These are phyloP conservation scores for Besnoitia besnoiti DNA, from an alignment of 169 alveolate genomes.

Conservation along the genomic window DNA sequence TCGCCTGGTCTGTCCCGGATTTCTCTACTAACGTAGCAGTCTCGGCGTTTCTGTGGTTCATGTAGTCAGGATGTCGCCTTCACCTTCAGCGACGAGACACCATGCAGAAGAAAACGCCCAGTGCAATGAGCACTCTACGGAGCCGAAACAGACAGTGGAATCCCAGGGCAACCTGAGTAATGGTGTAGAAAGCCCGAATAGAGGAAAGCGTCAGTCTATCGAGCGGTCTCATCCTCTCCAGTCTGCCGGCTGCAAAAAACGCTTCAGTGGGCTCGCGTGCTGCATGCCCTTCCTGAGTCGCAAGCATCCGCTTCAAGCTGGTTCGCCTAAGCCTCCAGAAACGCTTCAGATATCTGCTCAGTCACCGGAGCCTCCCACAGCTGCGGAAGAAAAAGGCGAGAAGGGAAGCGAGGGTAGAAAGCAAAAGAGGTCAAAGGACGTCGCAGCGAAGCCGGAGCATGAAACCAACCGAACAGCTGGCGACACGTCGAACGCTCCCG, in stretches of 20 bases:
- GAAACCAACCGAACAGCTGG: neutral
- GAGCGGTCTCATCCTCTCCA: constrained; percentile 12
- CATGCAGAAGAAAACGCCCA: neutral
- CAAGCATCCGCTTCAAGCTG: neutral
- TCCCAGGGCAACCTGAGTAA: neutral
- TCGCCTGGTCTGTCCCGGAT: too few species aligned
- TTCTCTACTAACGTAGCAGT: too few species aligned
- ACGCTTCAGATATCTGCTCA: neutral
- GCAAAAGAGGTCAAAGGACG: too few species aligned
- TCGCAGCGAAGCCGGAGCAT: neutral
- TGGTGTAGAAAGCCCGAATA: neutral
- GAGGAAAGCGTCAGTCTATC: neutral
- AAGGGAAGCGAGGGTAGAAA: too few species aligned
- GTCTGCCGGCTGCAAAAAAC: neutral
- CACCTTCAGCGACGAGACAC: neutral
- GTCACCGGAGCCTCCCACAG: neutral
- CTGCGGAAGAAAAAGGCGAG: neutral
- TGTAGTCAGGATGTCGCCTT: neutral
- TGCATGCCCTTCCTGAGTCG: constrained; percentile 26
- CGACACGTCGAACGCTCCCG: neutral
- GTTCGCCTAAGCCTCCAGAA: neutral
- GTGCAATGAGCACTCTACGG: neutral
- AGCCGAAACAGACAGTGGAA: neutral
- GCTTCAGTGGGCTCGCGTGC: neutral
- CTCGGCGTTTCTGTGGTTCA: too few species aligned